Base-by-base conservation (phyloP, 2,329 filamentous ascomycete species). In the Aspergillus sp. region DNA sequence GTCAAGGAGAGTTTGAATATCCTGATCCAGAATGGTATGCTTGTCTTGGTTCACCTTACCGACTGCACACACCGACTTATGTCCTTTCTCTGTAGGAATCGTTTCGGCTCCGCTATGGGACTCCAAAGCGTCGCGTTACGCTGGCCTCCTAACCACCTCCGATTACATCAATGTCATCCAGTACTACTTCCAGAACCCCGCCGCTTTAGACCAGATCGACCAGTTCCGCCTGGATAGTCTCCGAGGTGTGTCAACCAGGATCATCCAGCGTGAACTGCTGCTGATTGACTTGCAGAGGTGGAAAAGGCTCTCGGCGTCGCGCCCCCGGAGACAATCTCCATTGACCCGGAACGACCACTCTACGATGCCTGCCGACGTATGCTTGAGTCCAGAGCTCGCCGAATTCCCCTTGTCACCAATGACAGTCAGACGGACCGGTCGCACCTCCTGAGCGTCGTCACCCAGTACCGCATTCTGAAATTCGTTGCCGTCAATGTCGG, bases 161-260 rank as follows among this genome's bases (percentile, higher is more conserved):
- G 91, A 98, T 64, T 98, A 91, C 60, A 93, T 98, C 65, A 98
- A 98, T 54, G 82, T 98, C 36, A 93, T 98, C 25, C 89, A 96
- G 59, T 98, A 98, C 64, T 96, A 98, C 68, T 95, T 86, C 71
- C 88, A 96, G 61, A 93, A 91, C 49, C 91, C 89, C 2, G 85
- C 93, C 45, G 82, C 88, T 37, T 74, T 96, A 40, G 78, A 80
- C 44, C 80, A 89, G 55, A 83, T 98, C 49, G 91, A 96, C 46
- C 84, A 94, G 59, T 95, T 98, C 58, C 80, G 86, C 29, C 67
- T 98, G 41, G 89, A 84, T 64, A 94, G 86, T 55, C 73, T 98
- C 37, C 76, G 89, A 74, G 85, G 88, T 93, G 68, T 37, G 68
- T 47, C 15, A 11, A 7, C 10, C 15, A 11, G 15, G 13, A 26